A percentile compares a stretch with the other conserved stretches of the same genome.
Evolutionary conservation across 352 stramenopile species (phyloP).

Genomic region (Phytophthora crassamura): DNA sequence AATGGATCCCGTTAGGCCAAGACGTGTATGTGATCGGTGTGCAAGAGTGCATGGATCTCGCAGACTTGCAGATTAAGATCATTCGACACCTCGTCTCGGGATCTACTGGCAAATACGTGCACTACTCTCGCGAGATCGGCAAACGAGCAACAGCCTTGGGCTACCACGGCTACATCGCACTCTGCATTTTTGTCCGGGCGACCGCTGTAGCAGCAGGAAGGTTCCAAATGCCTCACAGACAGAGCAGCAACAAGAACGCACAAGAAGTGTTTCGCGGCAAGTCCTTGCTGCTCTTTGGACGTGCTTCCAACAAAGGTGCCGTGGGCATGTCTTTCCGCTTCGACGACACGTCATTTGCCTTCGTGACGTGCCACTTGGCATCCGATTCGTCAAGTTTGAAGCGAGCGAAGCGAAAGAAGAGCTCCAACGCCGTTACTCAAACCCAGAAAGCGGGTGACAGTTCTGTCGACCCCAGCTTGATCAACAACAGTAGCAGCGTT

Average conservation of each 20-base stretch:
- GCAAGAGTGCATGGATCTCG: conserved; percentile 91
- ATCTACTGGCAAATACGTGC: conserved; percentile 67
- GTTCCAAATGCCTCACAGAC: conserved; percentile 71
- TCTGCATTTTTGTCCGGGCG: conserved; percentile 83
- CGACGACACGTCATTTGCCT: conserved; percentile 88
- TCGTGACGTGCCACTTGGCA: conserved; percentile 89
- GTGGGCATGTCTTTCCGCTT: conserved; percentile 90
- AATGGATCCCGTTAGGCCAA: conserved; percentile 87
- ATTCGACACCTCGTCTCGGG: conserved; percentile 60
- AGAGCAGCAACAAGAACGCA: conserved; percentile 61
- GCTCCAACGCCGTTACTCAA: conserved; percentile 22
- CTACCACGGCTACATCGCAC: conserved; percentile 89
- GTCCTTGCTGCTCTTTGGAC: conserved; percentile 78
- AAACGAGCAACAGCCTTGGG: conserved; percentile 78
- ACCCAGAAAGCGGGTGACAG: conserved; percentile 24
- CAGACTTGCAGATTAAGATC: conserved; percentile 73
- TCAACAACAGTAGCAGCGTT: conserved; percentile 21
- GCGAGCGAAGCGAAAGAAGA: conserved; percentile 39
- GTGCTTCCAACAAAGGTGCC: conserved; percentile 90
- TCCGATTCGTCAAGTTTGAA: conserved; percentile 80
- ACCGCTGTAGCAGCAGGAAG: conserved; percentile 63
- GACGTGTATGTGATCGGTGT: conserved; percentile 93
- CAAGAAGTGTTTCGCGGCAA: conserved; percentile 83
- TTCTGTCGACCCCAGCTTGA: conserved; percentile 7
- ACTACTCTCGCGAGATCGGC: conserved; percentile 86